Base-by-base conservation (phyloP, 352 stramenopile species). In the Stephanocyclus meneghinianus region DNA sequence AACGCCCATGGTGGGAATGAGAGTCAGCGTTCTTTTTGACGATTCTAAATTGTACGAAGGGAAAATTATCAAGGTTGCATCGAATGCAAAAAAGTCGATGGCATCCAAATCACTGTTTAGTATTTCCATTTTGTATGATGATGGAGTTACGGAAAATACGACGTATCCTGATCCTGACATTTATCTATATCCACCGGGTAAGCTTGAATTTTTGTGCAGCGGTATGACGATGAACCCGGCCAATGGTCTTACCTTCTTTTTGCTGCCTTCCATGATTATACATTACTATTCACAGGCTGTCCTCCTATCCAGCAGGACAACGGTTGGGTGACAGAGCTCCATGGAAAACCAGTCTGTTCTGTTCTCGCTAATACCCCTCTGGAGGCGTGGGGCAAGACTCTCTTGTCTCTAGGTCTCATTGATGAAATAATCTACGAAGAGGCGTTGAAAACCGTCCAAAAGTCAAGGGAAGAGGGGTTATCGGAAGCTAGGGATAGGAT, bases 151-250 rank as follows among this genome's bases (percentile, higher is more conserved):
- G 2, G 90, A 94, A 72, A 68, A 87, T 45, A 62, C 81, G 42
- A 44, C 56, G 1, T 94, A 84, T 83, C 90, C 90, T n/a, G 88
- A 93, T 75, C 81, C 87, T 29, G 88, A 94, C 79, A 88, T 94
- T 70, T 51, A 67, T 42, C 59, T 94, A 0, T 69, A 84, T 44
- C 71, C 89, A 57, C 87, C 88, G 74, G 86, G 89, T 94, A 86
- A 73, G 89, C 88, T 26, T 29, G 50, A 59, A 59, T 40, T 40
- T 40, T 40, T 40, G 4, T 40, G 3, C 35, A 40, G 35, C 21
- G 7, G 35, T 40, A 53, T 29, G 3, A 55, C 4, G 62, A n/a
- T 57, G 10, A 37, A 21, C 42, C 15, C 18, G n/a, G 45, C 63
- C 74, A 62, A 55, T 64, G 8, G 21, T 37, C 26, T 26, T 15